A percentile compares a stretch with the other conserved stretches of the same genome.
Evolutionary conservation across 345 rosid species (phyloP).

Genomic region (Geranium brycei): DNA sequence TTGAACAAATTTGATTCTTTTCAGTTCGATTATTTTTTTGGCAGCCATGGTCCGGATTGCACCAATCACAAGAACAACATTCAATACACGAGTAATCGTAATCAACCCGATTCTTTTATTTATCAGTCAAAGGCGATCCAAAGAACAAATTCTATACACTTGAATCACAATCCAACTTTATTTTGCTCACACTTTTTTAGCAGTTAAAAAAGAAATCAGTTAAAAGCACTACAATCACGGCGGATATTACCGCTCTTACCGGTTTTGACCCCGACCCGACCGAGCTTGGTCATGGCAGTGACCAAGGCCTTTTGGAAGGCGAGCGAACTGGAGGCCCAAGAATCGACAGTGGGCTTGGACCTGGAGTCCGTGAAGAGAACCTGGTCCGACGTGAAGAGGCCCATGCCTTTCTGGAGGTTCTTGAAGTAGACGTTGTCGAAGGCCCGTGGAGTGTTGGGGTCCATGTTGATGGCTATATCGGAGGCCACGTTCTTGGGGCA

Average conservation of each 20-base stretch:
- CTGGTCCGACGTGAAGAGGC: conserved; percentile 76
- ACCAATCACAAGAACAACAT: too few species aligned
- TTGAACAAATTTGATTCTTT: too few species aligned
- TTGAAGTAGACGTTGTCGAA: conserved; percentile 64
- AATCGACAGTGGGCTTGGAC: conserved; percentile 45
- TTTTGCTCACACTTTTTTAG: too few species aligned
- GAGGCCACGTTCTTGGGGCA: conserved; percentile 65
- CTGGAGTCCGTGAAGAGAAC: conserved; percentile 44
- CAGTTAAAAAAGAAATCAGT: conserved; percentile 8
- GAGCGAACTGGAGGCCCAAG: conserved; percentile 35
- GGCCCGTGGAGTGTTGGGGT: conserved; percentile 42
- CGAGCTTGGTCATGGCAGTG: conserved; percentile 57
- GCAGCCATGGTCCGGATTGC: too few species aligned
- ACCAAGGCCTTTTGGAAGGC: conserved; percentile 44
- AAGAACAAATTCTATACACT: too few species aligned
- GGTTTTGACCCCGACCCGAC: conserved; percentile 61
- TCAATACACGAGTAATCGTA: too few species aligned
- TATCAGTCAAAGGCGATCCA: too few species aligned
- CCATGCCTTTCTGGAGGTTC: conserved; percentile 56
- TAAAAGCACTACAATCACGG: conserved; percentile 36
- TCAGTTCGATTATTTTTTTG: too few species aligned
- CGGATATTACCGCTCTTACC: conserved; percentile 51
- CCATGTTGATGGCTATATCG: conserved; percentile 66
- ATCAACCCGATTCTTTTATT: too few species aligned
- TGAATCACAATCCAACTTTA: too few species aligned